Evolutionary conservation across 257 asterid species (phyloP), one percentile per base, ranked within the genome.

Genomic region (Lantana camara): DNA sequence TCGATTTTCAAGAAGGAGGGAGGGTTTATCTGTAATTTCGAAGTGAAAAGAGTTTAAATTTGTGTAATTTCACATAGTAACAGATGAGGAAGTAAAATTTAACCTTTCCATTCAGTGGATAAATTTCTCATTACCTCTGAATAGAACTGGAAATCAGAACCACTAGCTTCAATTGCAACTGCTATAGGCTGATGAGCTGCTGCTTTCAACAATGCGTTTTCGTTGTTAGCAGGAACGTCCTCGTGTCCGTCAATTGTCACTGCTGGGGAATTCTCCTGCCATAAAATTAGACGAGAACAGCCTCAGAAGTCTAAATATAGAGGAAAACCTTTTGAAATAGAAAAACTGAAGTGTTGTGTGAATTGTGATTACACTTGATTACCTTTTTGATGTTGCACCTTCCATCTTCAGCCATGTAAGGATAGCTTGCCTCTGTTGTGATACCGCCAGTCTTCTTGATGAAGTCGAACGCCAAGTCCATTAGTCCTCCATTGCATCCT

Each of bases 401-500:
- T 16, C 94, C 90, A 68, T 80, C 86, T 50, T 17, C 49, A 49
- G 87, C 99, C 21, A 6, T 75, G 81, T 93, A 93, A 32, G 99
- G 99, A 58, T 93, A 90, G 66, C 19, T 71, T 20, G 67, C 30
- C 78, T 90, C 96, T 1, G 95, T 81, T 4, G 94, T 78, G 29
- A 93, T 21, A n/a, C 98, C 98, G 1, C 99, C 99, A 9, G 65
- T 72, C 42, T 68, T 78, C 66, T 74, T 71, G 29, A 93, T 84
- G 76, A 61, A 93, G 0, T 83, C 86, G 57, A 87, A 87, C 42
- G 99, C 99, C 12, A 45, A 9, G 34, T 93, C 97, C 97, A 93
- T 93, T 4, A 87, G 66, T 1, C 99, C 99, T 62, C 99, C 97
- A 72, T 80, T 73, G 64, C 99, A 93, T 3, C 99, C 99, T 23